These are phyloP conservation scores for Monilinia polystroma DNA, from an alignment of 2,329 filamentous ascomycete species.

Conservation along the genomic window DNA sequence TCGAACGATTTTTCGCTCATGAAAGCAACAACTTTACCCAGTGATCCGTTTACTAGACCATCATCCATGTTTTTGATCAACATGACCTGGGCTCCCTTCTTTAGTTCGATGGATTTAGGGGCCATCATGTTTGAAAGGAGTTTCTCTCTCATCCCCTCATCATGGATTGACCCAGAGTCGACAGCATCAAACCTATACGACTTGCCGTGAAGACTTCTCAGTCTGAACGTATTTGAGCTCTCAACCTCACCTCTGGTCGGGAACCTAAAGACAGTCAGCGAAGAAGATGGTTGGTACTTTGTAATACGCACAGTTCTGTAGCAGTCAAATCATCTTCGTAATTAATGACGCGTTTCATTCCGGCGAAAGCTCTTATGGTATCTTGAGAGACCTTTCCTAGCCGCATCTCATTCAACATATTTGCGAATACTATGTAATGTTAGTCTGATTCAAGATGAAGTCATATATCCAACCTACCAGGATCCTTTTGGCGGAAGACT, in stretches of 20 bases:
- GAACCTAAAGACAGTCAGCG: constrained; percentile 54
- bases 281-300: constrained; percentile 10
- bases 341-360: constrained; percentile 66
- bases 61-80: constrained; percentile 99
- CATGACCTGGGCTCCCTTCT: constrained; percentile 96
- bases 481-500: constrained; percentile 93
- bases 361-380: constrained; percentile 75
- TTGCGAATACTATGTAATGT: constrained; percentile 67
- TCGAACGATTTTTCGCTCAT: constrained; percentile 67
- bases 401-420: constrained; percentile 97
- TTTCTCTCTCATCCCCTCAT: constrained; percentile 69
- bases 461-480: constrained; percentile 46
- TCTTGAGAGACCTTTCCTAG: constrained; percentile 75
- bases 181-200: constrained; percentile 66
- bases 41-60: constrained; percentile 85
- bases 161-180: constrained; percentile 68
- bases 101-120: constrained; percentile 74
- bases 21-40: constrained; percentile 82
- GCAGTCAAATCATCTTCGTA: constrained; percentile 75
- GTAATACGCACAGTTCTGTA: constrained; percentile 68
- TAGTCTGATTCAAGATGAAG: constrained; percentile 26
- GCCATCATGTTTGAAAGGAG: constrained; percentile 91
- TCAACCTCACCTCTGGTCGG: constrained; percentile 91
- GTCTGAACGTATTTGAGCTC: constrained; percentile 72
- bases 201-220: constrained; percentile 69